Base-by-base conservation (phyloP, 2,329 filamentous ascomycete genomes). In the Fusarium sterilihyphosum region DNA sequence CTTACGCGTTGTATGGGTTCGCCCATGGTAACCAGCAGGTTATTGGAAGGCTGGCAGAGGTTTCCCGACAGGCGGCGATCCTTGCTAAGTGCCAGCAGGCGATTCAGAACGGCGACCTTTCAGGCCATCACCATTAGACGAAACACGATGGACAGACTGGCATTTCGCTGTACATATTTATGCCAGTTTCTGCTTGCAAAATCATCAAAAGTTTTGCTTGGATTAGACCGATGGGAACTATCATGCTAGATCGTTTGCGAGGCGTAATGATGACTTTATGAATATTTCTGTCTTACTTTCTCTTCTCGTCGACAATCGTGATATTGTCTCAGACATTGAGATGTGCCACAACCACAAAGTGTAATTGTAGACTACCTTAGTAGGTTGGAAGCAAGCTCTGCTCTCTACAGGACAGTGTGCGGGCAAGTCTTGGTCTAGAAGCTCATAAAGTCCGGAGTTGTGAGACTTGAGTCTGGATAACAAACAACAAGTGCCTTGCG, bases 1-100 rank as follows among this genome's bases (percentile, higher is more conserved):
- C 93, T 4, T 98, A 98, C 79, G 92, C 94, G 11, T 87, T 96
- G 60, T 95, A 95, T 79, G 94, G 93, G 3, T 98, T 98, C 80
- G 89, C 93, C 24, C 90, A 94, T 75, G 93, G 94, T 11, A 98
- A 96, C 81, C 92, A 92, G 82, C 87, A 94, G 76, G 94, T 98
- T 18, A 89, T 98, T 77, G 88, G 92, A 22, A 88, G 90, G 50
- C 86, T 98, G 56, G 92, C 90, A 8, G 93, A 98, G 78, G 92
- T 98, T 5, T 92, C 92, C 33, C 91, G 91, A 78, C 94, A 97
- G 84, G 93, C 94, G 18, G 89, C 90, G 60, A 93, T 96, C 65
- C 84, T 95, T 75, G 89, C 91, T 49, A 93, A 94, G 82, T 96
- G 94, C 79, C 92, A 93, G 80, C 89, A 87, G 77, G 83, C 83